These are phyloP conservation scores for Trichosanthes cucumerina DNA, from an alignment of 306 rosid species.

Conservation along the genomic window DNA sequence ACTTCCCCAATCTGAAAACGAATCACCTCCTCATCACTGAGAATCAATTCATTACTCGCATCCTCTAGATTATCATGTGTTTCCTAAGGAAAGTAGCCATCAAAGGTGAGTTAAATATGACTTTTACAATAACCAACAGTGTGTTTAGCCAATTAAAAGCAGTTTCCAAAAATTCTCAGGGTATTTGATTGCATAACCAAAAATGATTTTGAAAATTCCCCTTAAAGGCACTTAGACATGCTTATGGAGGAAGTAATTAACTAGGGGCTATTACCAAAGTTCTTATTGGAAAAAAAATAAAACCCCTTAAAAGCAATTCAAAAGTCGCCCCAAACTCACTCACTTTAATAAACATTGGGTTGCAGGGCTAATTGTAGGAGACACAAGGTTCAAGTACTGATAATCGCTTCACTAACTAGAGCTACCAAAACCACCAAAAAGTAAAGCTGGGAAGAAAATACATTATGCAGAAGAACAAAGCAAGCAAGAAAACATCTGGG, in stretches of 20 bases:
- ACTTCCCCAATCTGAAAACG: conserved; percentile 89
- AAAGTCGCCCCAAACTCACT: not conserved
- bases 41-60: conserved; percentile 84
- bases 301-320: not conserved
- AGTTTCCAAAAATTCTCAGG: not conserved
- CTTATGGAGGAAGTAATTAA: not conserved
- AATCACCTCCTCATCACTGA: conserved; percentile 77
- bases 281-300: not conserved
- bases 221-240: not conserved
- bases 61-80: conserved; percentile 79
- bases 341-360: not conserved
- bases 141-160: not conserved
- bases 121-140: not conserved
- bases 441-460: not conserved
- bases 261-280: not conserved
- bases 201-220: not conserved
- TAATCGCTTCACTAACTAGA: not conserved
- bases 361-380: not conserved
- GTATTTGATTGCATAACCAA: not conserved
- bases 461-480: not conserved
- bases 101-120: not conserved
- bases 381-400: not conserved
- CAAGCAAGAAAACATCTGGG: not conserved
- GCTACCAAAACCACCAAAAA: not conserved
- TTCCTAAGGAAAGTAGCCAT: conserved; percentile 32